Evolutionary conservation across 1,139 yeast species (phyloP).

Genomic region (Kluyveromyces sp.): DNA sequence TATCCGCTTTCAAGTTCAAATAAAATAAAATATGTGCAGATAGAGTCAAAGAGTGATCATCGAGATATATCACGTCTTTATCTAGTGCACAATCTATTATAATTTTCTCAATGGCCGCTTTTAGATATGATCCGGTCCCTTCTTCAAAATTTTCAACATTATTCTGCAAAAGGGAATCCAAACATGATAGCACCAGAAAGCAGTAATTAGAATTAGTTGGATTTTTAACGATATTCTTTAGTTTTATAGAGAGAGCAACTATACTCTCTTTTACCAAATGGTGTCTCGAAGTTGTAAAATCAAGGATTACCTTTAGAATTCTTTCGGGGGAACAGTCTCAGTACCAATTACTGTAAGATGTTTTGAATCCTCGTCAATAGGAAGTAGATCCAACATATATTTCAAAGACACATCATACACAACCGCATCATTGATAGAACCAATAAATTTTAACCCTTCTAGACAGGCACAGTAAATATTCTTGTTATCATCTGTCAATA

Average conservation of each 20-base stretch:
- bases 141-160: conserved; percentile 16
- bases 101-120: conserved; percentile 16
- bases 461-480: conserved; percentile 39
- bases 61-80: conserved; percentile 13
- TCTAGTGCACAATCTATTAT: conserved; percentile 13
- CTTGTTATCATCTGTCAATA: conserved; percentile 39
- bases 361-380: conserved; percentile 32
- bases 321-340: conserved; percentile 29
- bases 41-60: conserved; percentile 24
- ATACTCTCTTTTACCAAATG: conserved; percentile 26
- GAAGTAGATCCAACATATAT: conserved; percentile 45
- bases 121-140: conserved; percentile 13
- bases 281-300: conserved; percentile 30
- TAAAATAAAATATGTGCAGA: conserved; percentile 22
- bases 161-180: conserved; percentile 24
- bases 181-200: conserved; percentile 24
- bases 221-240: conserved; percentile 12
- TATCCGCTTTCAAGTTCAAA: conserved; percentile 15
- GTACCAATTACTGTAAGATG: conserved; percentile 19
- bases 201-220: conserved; percentile 19
- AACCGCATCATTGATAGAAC: conserved; percentile 34
- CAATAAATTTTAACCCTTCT: conserved; percentile 45
- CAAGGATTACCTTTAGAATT: conserved; percentile 37
- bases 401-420: conserved; percentile 59
- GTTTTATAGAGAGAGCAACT: conserved; percentile 16